Percentiles rank a stretch among this genome's conserved stretches.
Conservation (phyloP, 805 yeast species). For the Ogataea dorogensis region DNA sequence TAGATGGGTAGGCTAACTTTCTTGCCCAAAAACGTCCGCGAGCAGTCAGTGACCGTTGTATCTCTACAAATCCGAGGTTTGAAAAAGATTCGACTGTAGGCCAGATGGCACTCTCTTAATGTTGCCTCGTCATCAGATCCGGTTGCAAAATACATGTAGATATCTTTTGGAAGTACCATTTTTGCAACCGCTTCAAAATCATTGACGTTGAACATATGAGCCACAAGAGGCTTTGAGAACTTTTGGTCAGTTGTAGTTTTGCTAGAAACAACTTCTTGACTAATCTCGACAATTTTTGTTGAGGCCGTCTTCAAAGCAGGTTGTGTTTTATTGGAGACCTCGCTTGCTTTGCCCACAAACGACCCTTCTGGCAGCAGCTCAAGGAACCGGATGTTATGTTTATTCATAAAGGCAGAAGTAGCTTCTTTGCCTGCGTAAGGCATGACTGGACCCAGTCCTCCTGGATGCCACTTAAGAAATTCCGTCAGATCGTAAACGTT, state of each 20-base stretch:
- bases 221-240: conserved; percentile 25
- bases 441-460: conserved; percentile 39
- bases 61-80: conserved; percentile 41
- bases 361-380: conserved; percentile 21
- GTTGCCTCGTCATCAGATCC: conserved; percentile 48
- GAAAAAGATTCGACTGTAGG: conserved; percentile 41
- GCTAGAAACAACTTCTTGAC: background rate
- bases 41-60: conserved; percentile 37
- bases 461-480: conserved; percentile 38
- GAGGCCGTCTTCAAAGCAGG: background rate
- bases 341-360: conserved; percentile 29
- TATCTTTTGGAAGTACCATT: conserved; percentile 40
- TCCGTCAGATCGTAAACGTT: conserved; percentile 37
- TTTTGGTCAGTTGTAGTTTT: background rate
- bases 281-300: background rate
- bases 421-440: conserved; percentile 45
- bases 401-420: conserved; percentile 35
- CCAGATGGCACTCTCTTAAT: conserved; percentile 42
- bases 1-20: conserved; percentile 40
- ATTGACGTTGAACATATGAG: conserved; percentile 41
- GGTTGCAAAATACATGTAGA: conserved; percentile 47
- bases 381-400: conserved; percentile 22
- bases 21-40: conserved; percentile 40
- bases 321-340: conserved; percentile 34
- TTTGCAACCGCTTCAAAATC: conserved; percentile 49